Base-by-base conservation (phyloP, 2,329 filamentous ascomycete genomes). In the Bipolaris sorokiniana region DNA sequence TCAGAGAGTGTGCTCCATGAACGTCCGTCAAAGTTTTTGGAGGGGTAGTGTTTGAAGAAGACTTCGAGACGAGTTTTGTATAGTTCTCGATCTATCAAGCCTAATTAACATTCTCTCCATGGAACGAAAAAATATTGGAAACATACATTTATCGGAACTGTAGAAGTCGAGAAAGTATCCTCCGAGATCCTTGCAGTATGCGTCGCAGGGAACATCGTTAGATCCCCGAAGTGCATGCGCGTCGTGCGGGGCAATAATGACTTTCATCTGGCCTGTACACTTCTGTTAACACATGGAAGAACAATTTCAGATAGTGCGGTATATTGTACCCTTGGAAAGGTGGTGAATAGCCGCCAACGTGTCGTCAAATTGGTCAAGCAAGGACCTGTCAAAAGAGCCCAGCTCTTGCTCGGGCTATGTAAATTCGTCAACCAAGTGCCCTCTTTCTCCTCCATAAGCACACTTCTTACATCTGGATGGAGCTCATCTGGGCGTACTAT, bases 111-210 rank as follows among this genome's bases (percentile, higher is more conserved):
- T 42, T 26, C 3, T 9, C 40, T 3, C 2, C 28, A 11, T 40
- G 3, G 3, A 31, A 31, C 5, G 10, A 31, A 41, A 18, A 26
- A 7, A 6, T 13, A 5, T 26, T 36, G 28, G 26, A 13, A 3
- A 49, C 64, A 7, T 63, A 72, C 70, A 65, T 41, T 72, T 67
- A 2, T 69, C 65, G 23, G 48, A 52, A 22, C 71, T 76, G 38
- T 76, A 76, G 42, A 76, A 76, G 52, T 76, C 73, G 0, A 76
- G 51, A 28, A 74, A 76, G 9, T 71, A 70, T 0, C 66, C 71
- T 3, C 67, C 34, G 13, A 74, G 58, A 28, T 68, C 67, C 49
- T 72, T 51, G 53, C 73, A 76, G 33, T 76, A 76, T 5, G 66
- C 72, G 51, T 76, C 73, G 44, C 73, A 76, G 0, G 71, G 67